Evolutionary conservation across 768 basidiomycete genomes (phyloP).

Genomic region (Kwoniella bestiolae): DNA sequence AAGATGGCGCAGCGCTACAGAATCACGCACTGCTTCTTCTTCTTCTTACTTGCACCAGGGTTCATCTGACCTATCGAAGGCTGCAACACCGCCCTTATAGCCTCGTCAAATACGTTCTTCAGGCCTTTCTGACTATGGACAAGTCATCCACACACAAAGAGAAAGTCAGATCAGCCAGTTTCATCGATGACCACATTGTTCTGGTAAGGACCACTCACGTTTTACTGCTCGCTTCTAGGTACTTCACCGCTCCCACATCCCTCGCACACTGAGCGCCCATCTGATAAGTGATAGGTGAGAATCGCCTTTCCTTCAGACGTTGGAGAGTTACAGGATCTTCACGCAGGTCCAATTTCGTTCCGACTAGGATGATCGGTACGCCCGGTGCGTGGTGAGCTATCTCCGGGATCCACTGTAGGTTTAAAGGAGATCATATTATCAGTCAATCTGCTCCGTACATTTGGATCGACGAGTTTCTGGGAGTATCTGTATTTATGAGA

Average conservation of each 20-base stretch:
- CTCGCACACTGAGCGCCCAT: constrained; percentile 82
- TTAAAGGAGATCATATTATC: too few species aligned
- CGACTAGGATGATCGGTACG: constrained; percentile 89
- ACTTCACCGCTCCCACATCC: constrained; percentile 92
- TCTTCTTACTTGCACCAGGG: constrained; percentile 32
- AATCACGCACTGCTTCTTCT: constrained; percentile 59
- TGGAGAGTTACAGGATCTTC: constrained; percentile 92
- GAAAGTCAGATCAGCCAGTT: background rate
- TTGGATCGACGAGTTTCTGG: too few species aligned
- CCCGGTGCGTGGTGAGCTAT: constrained; percentile 96
- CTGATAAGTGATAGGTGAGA: constrained; percentile 90
- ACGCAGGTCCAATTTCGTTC: constrained; percentile 95
- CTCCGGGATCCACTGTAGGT: constrained; percentile 62
- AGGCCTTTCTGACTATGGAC: constrained; percentile 89
- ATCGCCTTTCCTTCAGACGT: constrained; percentile 92
- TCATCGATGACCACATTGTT: background rate
- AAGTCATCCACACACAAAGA: too few species aligned
- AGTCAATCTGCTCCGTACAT: too few species aligned
- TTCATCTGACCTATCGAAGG: constrained; percentile 46
- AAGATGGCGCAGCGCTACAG: constrained; percentile 30
- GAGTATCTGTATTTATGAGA: too few species aligned
- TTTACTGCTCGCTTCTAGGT: constrained; percentile 52
- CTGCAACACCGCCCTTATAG: constrained; percentile 82
- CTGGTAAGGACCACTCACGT: constrained; percentile 40
- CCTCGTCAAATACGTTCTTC: constrained; percentile 99